A percentile compares a stretch with the other conserved stretches of the same genome.
phyloP scores from a whole-genome alignment of 202 grass and related monocot genomes.

The Panicum virgatum region DNA sequence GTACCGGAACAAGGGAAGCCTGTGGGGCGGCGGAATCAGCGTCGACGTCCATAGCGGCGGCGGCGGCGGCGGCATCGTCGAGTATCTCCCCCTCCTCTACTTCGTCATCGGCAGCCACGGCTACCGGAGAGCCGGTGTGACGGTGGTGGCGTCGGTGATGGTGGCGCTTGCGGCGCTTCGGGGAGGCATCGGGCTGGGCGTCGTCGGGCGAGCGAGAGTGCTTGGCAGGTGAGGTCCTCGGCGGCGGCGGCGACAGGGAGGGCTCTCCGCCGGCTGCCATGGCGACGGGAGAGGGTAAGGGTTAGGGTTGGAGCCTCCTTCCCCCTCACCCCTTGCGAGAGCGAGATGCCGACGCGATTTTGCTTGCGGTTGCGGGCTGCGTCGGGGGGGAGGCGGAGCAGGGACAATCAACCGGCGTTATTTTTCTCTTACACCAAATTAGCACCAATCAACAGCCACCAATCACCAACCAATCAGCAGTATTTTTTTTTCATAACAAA shows the following conservation, averaged over 20 bases:
- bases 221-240: slow-evolving; percentile 54
- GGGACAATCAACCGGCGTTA: no score
- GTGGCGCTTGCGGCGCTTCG: slow-evolving; percentile 74
- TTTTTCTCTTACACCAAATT: no score
- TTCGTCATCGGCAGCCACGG: slow-evolving; percentile 49
- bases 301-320: slow-evolving; percentile 19
- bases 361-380: background rate
- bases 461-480: no score
- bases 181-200: slow-evolving; percentile 39
- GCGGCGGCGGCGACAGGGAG: background rate
- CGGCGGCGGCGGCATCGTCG: slow-evolving; percentile 53
- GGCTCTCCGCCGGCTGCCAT: slow-evolving; percentile 55
- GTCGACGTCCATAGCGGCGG: slow-evolving; percentile 29
- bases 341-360: background rate
- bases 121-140: background rate
- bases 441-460: no score
- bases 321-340: background rate
- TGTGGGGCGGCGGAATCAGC: slow-evolving; percentile 24
- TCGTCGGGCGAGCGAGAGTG: slow-evolving; percentile 51
- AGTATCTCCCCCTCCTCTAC: slow-evolving; percentile 96
- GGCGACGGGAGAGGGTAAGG: slow-evolving; percentile 31
- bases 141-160: slow-evolving; percentile 33
- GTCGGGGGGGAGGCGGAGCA: background rate
- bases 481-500: no score
- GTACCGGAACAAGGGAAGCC: slow-evolving; percentile 50